phyloP scores from a whole-genome alignment of 768 basidiomycete genomes.

The Vararia minispora region DNA sequence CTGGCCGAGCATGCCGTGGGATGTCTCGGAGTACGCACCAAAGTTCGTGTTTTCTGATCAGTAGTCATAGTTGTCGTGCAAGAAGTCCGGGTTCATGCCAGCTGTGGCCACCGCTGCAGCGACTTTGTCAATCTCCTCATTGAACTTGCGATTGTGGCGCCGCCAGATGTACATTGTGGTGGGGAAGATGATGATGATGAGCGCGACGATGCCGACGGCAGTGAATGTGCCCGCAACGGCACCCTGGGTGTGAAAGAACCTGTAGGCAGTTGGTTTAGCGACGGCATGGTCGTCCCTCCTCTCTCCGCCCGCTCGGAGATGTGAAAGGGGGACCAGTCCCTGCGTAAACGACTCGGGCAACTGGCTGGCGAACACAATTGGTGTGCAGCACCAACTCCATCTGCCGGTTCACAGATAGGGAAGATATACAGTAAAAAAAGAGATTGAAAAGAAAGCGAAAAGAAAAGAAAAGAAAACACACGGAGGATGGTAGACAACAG shows the following conservation, averaged over 20 bases:
- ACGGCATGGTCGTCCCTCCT: no score
- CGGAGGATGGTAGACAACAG: no score
- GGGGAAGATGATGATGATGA: constrained; percentile 40
- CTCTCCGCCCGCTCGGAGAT: no score
- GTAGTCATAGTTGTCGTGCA: constrained; percentile 37
- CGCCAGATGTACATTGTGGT: constrained; percentile 44
- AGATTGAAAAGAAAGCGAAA: no score
- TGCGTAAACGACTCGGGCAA: no score
- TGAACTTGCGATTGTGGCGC: constrained; percentile 48
- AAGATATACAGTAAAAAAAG: no score
- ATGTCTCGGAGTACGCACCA: constrained; percentile 31
- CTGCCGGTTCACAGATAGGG: no score
- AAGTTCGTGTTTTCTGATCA: constrained; percentile 22
- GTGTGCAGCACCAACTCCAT: no score
- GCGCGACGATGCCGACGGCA: constrained; percentile 48
- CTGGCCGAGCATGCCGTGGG: constrained; percentile 44
- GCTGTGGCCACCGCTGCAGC: constrained; percentile 48
- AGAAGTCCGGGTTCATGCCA: constrained; percentile 32
- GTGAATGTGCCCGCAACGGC: constrained; percentile 63
- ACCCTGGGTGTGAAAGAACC: constrained; percentile 60
- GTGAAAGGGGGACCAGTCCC: no score
- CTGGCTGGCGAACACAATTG: no score
- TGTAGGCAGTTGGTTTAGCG: no score
- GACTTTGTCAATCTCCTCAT: constrained; percentile 56
- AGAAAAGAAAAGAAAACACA: no score